Conservation (phyloP, 2,329 filamentous ascomycete genomes). For the Daldinia sp. region DNA sequence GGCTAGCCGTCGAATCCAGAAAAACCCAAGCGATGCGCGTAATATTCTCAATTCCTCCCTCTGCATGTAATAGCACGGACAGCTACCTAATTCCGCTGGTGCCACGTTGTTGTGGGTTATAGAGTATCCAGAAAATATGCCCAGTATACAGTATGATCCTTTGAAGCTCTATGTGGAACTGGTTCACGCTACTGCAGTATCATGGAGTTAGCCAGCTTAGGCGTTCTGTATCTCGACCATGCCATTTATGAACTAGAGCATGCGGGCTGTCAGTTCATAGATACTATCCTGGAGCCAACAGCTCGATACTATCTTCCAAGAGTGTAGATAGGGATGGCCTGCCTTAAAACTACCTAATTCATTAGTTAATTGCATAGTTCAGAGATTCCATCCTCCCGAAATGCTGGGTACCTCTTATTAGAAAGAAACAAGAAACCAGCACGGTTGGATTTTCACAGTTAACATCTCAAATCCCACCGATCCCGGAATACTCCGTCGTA, state of each 20-base stretch:
- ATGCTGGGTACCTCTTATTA: no score
- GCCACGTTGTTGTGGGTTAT: background rate
- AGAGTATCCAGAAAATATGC: background rate
- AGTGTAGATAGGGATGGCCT: no score
- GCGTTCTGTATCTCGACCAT: background rate
- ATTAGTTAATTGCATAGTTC: no score
- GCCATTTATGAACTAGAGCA: background rate
- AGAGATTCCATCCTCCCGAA: no score
- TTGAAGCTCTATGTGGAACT: background rate
- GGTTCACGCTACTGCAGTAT: background rate
- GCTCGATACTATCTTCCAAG: background rate
- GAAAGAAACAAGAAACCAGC: background rate
- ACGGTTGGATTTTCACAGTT: background rate
- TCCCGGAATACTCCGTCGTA: background rate
- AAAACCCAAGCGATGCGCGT: background rate
- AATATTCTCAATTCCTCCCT: background rate
- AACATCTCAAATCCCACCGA: background rate
- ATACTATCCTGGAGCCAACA: background rate
- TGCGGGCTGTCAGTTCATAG: no score
- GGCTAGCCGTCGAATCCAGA: background rate
- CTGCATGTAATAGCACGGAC: background rate
- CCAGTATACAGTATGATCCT: no score
- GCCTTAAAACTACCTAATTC: no score
- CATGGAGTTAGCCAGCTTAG: background rate
- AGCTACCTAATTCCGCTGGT: background rate